Base-by-base conservation (phyloP, 2,329 filamentous ascomycete species). In the Lachnellula occidentalis region DNA sequence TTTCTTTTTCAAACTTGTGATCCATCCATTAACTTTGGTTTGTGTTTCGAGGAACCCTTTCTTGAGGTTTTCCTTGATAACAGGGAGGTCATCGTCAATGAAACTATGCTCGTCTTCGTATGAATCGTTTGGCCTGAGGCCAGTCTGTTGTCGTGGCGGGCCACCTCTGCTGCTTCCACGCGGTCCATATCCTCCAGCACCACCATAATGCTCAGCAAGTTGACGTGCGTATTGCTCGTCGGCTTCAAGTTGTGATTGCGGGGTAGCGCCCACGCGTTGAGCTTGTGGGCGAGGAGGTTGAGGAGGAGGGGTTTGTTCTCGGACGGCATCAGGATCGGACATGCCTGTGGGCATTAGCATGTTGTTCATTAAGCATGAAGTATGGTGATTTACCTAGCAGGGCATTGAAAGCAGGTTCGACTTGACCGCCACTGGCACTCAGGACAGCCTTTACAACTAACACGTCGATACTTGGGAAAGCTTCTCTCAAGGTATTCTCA, bases 21-120 rank as follows among this genome's bases (percentile, higher is more conserved):
- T 90, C 92, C 92, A 97, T 48, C 83, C 82, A 74, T 95, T 97
- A 65, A 99, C 88, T 68, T 89, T 95, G 53, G 82, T 85, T 74
- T 97, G 94, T 2, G 94, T 97, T 68, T 99, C 92, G 53, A 91
- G 67, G 73, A 99, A 99, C 4, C 94, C 94, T 74, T 97, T 95
- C 69, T 87, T 87, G 63, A 99, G 81, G 67, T 95, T 96, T 69
- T 96, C 90, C 62, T 86, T 86, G 68, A 99, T 96, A 48, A 92
- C 85, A 1, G 94, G 92, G 14, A 99, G 81, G 63, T 99, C 94
- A 66, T 99, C 94, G 65, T 99, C 94, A 64, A 97, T 83, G 72
- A 99, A 99, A 75, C 83, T 96, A 67, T 87, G 87, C 47, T 81
- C 82, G 48, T 90, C 85, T 14, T 84, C 83, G 37, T 83, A 62